Percentiles rank a stretch among this genome's conserved stretches.
phyloP scores from a whole-genome alignment of 75 land plant species.

The Pinus tabuliformis region DNA sequence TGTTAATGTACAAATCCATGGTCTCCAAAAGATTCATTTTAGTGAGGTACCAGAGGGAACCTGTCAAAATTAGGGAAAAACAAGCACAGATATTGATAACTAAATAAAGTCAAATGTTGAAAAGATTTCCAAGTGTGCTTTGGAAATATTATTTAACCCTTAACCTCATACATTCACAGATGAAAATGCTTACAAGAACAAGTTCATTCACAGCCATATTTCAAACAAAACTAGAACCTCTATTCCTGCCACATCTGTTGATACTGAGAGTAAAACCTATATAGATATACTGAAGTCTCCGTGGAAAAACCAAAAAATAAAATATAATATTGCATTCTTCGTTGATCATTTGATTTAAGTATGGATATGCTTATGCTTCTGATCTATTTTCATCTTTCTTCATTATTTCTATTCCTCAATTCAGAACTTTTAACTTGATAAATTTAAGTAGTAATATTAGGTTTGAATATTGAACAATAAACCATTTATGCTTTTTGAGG shows the following conservation, averaged over 20 bases:
- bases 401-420: not conserved
- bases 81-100: not conserved
- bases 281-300: not conserved
- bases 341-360: not conserved
- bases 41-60: not conserved
- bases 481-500: not conserved
- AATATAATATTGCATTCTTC: not conserved
- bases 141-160: not conserved
- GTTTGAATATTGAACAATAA: too few species aligned
- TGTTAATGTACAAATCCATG: not conserved
- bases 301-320: not conserved
- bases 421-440: too few species aligned
- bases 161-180: not conserved
- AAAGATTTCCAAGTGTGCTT: not conserved
- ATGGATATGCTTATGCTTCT: not conserved
- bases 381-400: not conserved
- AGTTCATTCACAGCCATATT: not conserved
- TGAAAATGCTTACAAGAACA: conserved; percentile 1
- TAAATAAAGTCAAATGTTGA: not conserved
- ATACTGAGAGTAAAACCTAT: not conserved
- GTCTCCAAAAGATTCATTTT: not conserved
- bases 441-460: too few species aligned
- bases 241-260: not conserved
- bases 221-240: not conserved
- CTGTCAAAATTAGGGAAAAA: not conserved